These are phyloP conservation scores for Closterium sp. DNA, from an alignment of 139 green algal genomes.

Conservation along the genomic window DNA sequence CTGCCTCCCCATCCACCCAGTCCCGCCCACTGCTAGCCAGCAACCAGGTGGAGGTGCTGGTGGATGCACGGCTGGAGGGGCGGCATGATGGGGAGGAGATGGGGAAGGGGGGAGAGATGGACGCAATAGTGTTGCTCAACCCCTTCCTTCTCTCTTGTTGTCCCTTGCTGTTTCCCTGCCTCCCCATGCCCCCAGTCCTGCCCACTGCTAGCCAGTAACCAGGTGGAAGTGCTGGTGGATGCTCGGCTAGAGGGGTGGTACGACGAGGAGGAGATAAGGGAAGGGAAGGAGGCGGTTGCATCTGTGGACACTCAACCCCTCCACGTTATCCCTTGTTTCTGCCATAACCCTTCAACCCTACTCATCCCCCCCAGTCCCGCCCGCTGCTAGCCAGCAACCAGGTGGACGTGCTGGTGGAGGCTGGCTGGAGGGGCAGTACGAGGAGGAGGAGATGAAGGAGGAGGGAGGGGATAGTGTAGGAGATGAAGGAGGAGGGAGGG, in stretches of 20 bases:
- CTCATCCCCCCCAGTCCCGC: too few species aligned
- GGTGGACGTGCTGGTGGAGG: conserved; percentile 13
- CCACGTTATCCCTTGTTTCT: neutral
- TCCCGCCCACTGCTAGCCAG: conserved; percentile 2
- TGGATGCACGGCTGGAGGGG: conserved; percentile 9
- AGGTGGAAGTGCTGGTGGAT: conserved; percentile 9
- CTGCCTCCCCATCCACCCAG: too few species aligned
- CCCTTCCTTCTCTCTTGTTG: too few species aligned
- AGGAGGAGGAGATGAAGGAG: conserved; percentile 18
- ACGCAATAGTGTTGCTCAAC: too few species aligned
- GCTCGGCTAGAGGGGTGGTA: conserved; percentile 5
- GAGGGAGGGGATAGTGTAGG: too few species aligned
- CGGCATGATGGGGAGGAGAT: conserved; percentile 10
- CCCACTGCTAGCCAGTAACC: neutral
- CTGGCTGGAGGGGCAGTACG: neutral
- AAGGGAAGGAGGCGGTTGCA: too few species aligned
- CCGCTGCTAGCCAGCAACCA: neutral
- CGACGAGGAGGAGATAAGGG: conserved; percentile 10
- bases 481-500: too few species aligned
- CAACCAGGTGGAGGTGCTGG: neutral
- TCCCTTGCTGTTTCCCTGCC: too few species aligned
- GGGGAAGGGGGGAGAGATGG: too few species aligned
- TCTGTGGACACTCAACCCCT: neutral
- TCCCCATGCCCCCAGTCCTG: too few species aligned
- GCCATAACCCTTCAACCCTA: too few species aligned